A percentile compares a stretch with the other conserved stretches of the same genome.
phyloP scores from a whole-genome alignment of 306 rosid genomes.

The Arachis hypogaea region DNA sequence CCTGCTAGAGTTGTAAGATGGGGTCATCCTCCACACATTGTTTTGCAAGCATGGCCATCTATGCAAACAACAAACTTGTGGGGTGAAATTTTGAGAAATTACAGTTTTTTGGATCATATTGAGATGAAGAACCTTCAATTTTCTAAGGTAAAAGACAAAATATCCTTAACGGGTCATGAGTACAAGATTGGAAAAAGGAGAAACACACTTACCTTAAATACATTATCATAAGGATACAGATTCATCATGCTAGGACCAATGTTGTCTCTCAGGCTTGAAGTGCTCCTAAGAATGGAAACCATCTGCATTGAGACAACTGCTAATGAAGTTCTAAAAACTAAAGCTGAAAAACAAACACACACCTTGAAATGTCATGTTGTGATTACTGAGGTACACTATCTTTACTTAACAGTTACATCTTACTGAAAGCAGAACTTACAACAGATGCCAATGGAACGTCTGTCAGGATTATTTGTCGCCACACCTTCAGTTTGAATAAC shows the following conservation, averaged over 20 bases:
- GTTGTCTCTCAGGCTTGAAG: conserved; percentile 64
- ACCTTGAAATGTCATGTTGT: neutral
- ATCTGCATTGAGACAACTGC: conserved; percentile 62
- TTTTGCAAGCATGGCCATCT: conserved; percentile 91
- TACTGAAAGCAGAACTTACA: conserved; percentile 55
- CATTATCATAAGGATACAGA: conserved; percentile 81
- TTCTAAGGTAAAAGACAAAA: neutral
- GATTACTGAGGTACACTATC: neutral
- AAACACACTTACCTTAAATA: conserved; percentile 56
- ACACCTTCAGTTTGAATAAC: conserved; percentile 77
- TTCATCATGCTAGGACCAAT: conserved; percentile 73
- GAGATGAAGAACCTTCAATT: conserved; percentile 2
- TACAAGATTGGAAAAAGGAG: neutral
- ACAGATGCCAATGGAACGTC: conserved; percentile 93
- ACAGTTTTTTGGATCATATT: neutral
- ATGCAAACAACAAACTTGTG: conserved; percentile 26
- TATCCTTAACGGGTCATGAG: too few species aligned
- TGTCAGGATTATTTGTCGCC: conserved; percentile 66
- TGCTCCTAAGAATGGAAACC: conserved; percentile 67
- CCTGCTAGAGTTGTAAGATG: conserved; percentile 90
- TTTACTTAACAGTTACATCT: neutral
- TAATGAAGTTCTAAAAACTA: neutral
- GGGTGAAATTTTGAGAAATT: neutral
- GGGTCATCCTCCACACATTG: conserved; percentile 96
- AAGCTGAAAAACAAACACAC: neutral